Base-by-base conservation (phyloP, 805 yeast species). In the Candida corydali region DNA sequence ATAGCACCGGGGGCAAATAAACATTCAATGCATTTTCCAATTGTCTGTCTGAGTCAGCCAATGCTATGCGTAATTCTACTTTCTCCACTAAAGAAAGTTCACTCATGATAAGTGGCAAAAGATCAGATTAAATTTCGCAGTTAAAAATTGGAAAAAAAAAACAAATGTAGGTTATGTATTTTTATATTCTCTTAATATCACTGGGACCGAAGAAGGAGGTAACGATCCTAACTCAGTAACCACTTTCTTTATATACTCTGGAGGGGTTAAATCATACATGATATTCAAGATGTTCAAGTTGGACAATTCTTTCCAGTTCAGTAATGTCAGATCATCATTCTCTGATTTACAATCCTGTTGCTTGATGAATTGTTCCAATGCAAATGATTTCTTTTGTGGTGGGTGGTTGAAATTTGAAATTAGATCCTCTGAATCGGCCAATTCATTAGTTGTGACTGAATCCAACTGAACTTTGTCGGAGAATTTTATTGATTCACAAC, bases 181-280 rank as follows among this genome's bases (percentile, higher is more conserved):
- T 60, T 87, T 86, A 61, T 91, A 93, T 61, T 93, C 98, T 63
- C 98, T 78, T 50, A 93, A 68, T 43, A 93, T 86, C 33, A 93
- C 98, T 18, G 98, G 98, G 40, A 93, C 98, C 1, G 98, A 87
- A n/a, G 95, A 84, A 29, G 98, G 96, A 8, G 98, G 98, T 47
- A 93, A 71, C 2, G 95, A 86, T 19, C 98, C 98, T 45, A 91
- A 78, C 59, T 93, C 98, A 2, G 98, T 93, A 37, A 93, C 87
- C 41, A 93, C 87, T 65, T 93, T 93, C 57, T 91, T 89, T 51
- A 93, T 86, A 54, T 84, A 86, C 48, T 82, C 86, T 10, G 96
- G 95, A 24, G 96, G 97, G 1, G 98, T 91, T 49, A 93, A 71
- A 61, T 93, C 98, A 59, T 86, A 93, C 75, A 93, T 74, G 45